Base-by-base conservation (phyloP, 495 filamentous ascomycete species). In the Xylaria scruposa region DNA sequence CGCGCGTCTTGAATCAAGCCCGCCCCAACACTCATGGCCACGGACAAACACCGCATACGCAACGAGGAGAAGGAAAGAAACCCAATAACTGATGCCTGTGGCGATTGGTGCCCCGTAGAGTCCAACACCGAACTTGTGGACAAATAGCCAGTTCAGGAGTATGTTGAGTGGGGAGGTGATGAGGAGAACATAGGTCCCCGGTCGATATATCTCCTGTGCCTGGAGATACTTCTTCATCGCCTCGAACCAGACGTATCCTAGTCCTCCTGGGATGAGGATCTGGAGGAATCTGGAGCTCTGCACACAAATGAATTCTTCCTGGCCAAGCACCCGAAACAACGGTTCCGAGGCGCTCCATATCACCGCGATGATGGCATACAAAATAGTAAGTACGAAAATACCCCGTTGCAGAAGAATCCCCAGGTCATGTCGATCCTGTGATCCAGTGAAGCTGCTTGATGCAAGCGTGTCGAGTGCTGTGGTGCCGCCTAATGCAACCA, bases 191-290 rank as follows among this genome's bases (percentile, higher is more conserved):
- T 97, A 97, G 0, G 94, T 97, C 40, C 94, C 94, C 0, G 94
- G 92, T 15, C 90, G 86, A 89, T 97, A 97, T 68, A 97, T 94
- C 66, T 89, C 92, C 85, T 97, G 94, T 4, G 94, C 94, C 79
- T 97, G 94, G 17, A 97, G 82, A 75, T 90, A 97, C 80, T 97
- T 97, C 81, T 97, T 97, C 88, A 94, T 90, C 15, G 89, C 83
- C 79, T 97, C 94, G 75, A 97, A 97, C 79, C 93, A 97, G 56
- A 97, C 90, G 79, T 97, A 97, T 2, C 94, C 94, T 59, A 97
- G 75, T 0, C 94, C 94, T 4, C 94, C 94, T 0, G 94, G 94
- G 21, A 95, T 92, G 36, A 97, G 84, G 68, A 88, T 91, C 15
- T 86, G 91, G 10, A 97, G 83, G 75, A 97, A 97, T 46, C 85